Conservation (phyloP, 2,329 filamentous ascomycete species). For the Colletotrichum salicis region DNA sequence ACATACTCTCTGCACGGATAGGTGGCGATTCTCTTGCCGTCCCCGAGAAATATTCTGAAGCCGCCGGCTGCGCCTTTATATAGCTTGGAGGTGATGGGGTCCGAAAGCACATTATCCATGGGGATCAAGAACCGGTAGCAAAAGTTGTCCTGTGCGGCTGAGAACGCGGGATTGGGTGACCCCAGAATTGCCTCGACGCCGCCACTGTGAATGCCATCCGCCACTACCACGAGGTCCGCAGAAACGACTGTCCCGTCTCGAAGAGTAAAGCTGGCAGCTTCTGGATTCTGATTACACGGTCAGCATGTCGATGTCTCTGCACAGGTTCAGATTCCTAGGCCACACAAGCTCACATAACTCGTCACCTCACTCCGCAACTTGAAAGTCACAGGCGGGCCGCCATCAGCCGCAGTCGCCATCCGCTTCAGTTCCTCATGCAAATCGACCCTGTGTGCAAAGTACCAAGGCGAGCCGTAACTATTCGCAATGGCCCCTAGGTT, state of each 20-base stretch:
- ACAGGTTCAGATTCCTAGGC: not conserved
- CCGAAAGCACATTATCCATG: constrained; percentile 42
- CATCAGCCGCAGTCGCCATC: constrained; percentile 45
- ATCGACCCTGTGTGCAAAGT: constrained; percentile 51
- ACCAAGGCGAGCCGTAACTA: constrained; percentile 40
- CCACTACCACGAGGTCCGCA: constrained; percentile 55
- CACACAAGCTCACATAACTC: constrained; percentile 40
- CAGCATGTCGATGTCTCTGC: not conserved
- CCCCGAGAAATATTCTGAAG: constrained; percentile 23
- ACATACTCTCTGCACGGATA: constrained; percentile 48
- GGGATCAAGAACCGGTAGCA: constrained; percentile 52
- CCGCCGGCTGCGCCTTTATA: constrained; percentile 36
- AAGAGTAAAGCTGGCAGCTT: constrained; percentile 42
- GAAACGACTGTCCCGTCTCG: constrained; percentile 40
- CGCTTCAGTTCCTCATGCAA: constrained; percentile 49
- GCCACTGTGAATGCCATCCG: constrained; percentile 55
- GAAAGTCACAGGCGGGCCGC: constrained; percentile 40
- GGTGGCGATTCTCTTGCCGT: constrained; percentile 43
- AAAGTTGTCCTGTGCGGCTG: constrained; percentile 44
- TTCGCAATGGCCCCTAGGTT: constrained; percentile 4
- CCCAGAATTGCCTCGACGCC: constrained; percentile 45
- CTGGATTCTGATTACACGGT: constrained; percentile 36
- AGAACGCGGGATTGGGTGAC: constrained; percentile 41
- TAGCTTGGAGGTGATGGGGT: constrained; percentile 38
- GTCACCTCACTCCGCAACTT: constrained; percentile 41